Evolutionary conservation across 1,284 basidiomycete species (phyloP), one percentile per base, ranked within the genome.

Genomic region (Trametes hirsuta): DNA sequence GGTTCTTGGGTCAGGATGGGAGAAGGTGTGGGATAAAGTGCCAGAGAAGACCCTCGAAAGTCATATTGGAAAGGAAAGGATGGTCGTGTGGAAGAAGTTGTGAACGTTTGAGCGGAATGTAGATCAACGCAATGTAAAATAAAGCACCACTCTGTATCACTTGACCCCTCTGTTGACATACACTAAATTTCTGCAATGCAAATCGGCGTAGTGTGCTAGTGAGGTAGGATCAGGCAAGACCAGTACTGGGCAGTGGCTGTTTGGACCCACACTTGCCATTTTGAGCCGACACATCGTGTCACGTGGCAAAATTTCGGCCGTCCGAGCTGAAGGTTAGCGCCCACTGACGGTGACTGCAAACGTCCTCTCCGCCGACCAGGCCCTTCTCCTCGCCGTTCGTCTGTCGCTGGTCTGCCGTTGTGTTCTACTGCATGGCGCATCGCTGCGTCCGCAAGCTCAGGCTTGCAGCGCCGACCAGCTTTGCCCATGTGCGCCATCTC

Each of bases 11-110:
- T 73, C 74, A 1, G 72, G 78, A 42, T 89, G 86, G 79, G 76
- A 79, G 59, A 84, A 83, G 69, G 77, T 87, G 0, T 67, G 85
- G 0, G 82, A 86, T 42, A 77, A 80, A 63, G 73, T 81, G 6
- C 84, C 86, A 0, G 74, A 79, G 61, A 65, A 59, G 10, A 77
- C 71, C 40, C 75, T 75, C 45, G 69, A 69, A 14, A 69, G 49
- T 3, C 84, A 83, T 66, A 68, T 75, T 1, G 82, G 78, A 5
- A 77, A 74, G 63, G 84, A 87, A 61, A 74, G 75, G 46, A 65
- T 87, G 11, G 67, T 84, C 0, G 81, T 87, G 3, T 87, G 84
- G 84, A 80, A 71, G 71, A 75, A 66, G 47, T 21, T 68, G 49
- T 68, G 48, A 63, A 21, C 34, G 14, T 5, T 10, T 30, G 1